These are phyloP conservation scores for Metroxylon sagu DNA, from an alignment of 176 grass and related monocot genomes.

Conservation along the genomic window DNA sequence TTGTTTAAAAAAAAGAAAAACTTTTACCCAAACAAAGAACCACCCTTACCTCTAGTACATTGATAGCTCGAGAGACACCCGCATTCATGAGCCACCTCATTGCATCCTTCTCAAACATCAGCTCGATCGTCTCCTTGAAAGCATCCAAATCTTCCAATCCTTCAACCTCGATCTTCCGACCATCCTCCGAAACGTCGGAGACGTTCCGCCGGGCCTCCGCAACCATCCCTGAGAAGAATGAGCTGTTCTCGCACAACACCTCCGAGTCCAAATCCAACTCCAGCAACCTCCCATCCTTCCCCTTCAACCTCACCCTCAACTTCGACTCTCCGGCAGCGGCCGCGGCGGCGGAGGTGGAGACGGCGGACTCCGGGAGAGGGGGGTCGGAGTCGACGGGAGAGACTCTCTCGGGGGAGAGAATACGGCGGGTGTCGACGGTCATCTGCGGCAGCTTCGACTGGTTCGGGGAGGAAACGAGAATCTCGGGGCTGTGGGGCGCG, in stretches of 20 bases:
- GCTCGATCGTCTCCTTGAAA: slow-evolving; percentile 62
- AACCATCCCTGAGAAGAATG: slow-evolving; percentile 39
- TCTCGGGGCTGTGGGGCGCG: slow-evolving; percentile 30
- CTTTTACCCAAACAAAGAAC: not conserved
- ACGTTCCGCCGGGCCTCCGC: not conserved
- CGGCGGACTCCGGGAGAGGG: slow-evolving; percentile 28
- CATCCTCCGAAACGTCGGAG: not conserved
- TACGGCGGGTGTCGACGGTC: slow-evolving; percentile 43
- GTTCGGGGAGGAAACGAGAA: slow-evolving; percentile 28
- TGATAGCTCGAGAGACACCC: slow-evolving; percentile 47
- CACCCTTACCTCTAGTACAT: slow-evolving; percentile 68
- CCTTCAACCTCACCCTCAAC: slow-evolving; percentile 40
- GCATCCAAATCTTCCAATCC: slow-evolving; percentile 48
- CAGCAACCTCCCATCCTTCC: slow-evolving; percentile 38
- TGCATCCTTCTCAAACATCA: slow-evolving; percentile 49
- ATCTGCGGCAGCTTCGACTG: not conserved
- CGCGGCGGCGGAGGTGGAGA: no score
- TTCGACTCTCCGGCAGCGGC: not conserved
- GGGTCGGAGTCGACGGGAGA: slow-evolving; percentile 56
- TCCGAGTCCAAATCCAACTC: slow-evolving; percentile 47
- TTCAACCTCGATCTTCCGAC: slow-evolving; percentile 37
- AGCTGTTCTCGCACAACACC: slow-evolving; percentile 43
- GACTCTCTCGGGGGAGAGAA: slow-evolving; percentile 54
- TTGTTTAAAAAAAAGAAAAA: not conserved
- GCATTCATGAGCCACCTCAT: slow-evolving; percentile 44